phyloP scores from a whole-genome alignment of 177 flowering plant species.

The Vitis hybrid region DNA sequence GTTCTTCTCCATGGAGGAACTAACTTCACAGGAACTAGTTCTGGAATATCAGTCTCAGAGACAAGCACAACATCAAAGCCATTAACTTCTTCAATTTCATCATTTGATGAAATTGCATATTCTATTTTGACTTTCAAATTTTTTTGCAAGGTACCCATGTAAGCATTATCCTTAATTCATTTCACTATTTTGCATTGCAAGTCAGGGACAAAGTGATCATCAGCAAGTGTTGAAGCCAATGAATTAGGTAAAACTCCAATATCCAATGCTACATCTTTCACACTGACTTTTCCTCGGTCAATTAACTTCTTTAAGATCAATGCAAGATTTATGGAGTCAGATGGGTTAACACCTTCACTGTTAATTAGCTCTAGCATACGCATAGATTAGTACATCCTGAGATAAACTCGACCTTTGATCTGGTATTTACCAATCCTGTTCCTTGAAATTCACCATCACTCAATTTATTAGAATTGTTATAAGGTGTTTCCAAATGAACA shows the following conservation, averaged over 20 bases:
- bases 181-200: no score
- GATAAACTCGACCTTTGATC: constrained; percentile 14
- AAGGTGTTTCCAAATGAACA: constrained; percentile 19
- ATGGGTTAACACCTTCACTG: constrained; percentile 30
- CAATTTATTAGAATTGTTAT: constrained; percentile 22
- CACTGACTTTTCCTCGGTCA: constrained; percentile 64
- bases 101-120: constrained; percentile 24
- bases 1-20: constrained; percentile 61
- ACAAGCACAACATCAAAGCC: no score
- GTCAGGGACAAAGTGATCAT: no score
- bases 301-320: constrained; percentile 68
- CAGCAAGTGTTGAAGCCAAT: constrained; percentile 40
- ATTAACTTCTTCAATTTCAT: constrained; percentile 31
- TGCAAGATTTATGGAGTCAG: constrained; percentile 36
- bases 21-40: constrained; percentile 37
- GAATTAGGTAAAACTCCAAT: constrained; percentile 63
- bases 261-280: constrained; percentile 68
- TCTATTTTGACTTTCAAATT: constrained; percentile 35
- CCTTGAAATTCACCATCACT: constrained; percentile 26
- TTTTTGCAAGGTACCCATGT: constrained; percentile 36
- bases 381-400: constrained; percentile 34
- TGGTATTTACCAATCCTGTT: constrained; percentile 13
- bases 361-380: constrained; percentile 21
- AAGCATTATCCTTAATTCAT: no score
- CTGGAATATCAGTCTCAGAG: no score